These are phyloP conservation scores for Phytopythium cucurbitacearum DNA, from an alignment of 352 stramenopile genomes.

Conservation along the genomic window DNA sequence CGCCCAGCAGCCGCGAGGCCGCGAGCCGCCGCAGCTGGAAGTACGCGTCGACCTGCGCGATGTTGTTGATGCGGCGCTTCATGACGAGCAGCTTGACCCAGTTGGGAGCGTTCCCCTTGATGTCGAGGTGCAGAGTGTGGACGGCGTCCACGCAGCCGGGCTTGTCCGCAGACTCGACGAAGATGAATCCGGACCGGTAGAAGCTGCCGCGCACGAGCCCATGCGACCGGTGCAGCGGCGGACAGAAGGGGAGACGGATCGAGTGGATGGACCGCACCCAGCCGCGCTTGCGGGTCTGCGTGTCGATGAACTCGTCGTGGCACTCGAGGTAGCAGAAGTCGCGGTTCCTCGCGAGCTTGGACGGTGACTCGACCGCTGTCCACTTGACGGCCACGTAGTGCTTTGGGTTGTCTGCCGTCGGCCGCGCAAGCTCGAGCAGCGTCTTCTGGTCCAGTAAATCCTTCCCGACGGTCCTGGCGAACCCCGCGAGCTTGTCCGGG, in stretches of 20 bases:
- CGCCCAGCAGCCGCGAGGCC: conserved; percentile 36
- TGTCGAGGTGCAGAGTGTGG: conserved; percentile 73
- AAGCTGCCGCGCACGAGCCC: conserved; percentile 64
- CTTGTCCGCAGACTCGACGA: conserved; percentile 52
- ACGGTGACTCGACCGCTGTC: conserved; percentile 71
- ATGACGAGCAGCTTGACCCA: conserved; percentile 77
- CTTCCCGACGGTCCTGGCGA: conserved; percentile 66
- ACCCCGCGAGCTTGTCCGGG: conserved; percentile 60
- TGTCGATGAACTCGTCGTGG: conserved; percentile 83
- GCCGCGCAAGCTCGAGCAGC: conserved; percentile 56
- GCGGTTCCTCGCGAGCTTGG: conserved; percentile 67
- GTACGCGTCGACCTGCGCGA: conserved; percentile 60
- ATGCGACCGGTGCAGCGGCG: conserved; percentile 44
- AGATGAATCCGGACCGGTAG: conserved; percentile 78
- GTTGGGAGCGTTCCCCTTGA: conserved; percentile 73
- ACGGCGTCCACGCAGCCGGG: conserved; percentile 50
- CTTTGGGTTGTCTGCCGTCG: conserved; percentile 69
- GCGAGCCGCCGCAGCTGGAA: conserved; percentile 58
- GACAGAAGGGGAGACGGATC: conserved; percentile 71
- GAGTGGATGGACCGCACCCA: conserved; percentile 81
- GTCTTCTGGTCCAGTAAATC: conserved; percentile 80
- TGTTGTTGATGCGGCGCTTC: conserved; percentile 75
- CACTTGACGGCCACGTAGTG: conserved; percentile 84
- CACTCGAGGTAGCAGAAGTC: conserved; percentile 86
- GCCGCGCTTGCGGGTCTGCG: conserved; percentile 52